Percentiles rank a stretch among this genome's conserved stretches.
Evolutionary conservation across 345 rosid genomes (phyloP).

Genomic region (Eucalyptus pumila): DNA sequence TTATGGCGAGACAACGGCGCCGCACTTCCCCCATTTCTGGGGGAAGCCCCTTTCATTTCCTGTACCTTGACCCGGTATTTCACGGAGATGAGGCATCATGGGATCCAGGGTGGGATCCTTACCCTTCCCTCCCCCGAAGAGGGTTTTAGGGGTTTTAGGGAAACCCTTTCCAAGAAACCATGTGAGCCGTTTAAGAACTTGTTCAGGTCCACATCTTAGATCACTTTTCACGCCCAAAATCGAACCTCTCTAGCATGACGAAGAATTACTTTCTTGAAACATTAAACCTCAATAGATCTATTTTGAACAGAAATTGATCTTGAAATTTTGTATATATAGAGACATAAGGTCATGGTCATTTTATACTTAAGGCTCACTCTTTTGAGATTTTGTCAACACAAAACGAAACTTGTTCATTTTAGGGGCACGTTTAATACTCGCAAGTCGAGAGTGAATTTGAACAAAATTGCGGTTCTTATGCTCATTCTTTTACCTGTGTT

Average conservation of each 20-base stretch:
- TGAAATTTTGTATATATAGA: background rate
- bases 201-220: background rate
- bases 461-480: accelerated
- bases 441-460: background rate
- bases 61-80: no score
- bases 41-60: no score
- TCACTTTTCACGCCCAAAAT: background rate
- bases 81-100: no score
- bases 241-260: background rate
- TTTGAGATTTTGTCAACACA: accelerated
- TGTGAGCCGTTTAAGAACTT: no score
- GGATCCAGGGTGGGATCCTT: no score
- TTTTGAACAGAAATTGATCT: background rate
- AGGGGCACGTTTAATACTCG: background rate
- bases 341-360: background rate
- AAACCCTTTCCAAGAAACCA: no score
- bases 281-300: background rate
- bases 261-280: background rate
- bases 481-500: background rate
- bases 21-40: no score
- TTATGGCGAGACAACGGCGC: background rate
- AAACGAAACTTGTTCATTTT: accelerated
- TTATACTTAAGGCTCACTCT: background rate
- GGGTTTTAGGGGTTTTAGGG: no score
- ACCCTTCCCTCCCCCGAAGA: no score